A percentile compares a stretch with the other conserved stretches of the same genome.
phyloP scores from a whole-genome alignment of 164 flowering plant species.

The Magnolia sinica region DNA sequence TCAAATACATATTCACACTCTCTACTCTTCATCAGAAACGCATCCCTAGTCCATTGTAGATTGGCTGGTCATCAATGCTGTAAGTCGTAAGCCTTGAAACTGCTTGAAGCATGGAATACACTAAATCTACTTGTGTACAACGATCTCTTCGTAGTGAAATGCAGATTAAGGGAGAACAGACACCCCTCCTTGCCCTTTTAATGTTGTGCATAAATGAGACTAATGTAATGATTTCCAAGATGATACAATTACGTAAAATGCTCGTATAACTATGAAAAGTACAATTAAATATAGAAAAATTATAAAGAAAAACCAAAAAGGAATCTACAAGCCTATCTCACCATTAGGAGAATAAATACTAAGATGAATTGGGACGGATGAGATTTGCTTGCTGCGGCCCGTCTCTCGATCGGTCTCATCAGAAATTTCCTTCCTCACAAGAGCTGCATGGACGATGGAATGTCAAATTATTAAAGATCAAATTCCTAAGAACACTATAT shows the following conservation, averaged over 20 bases:
- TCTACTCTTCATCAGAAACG: too few relatives aligned
- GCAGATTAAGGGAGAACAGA: background rate
- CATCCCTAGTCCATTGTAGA: too few relatives aligned
- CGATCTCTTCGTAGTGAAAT: background rate
- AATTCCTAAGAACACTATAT: background rate
- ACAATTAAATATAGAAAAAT: too few relatives aligned
- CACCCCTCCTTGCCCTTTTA: background rate
- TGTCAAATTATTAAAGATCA: background rate
- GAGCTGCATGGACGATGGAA: constrained; percentile 44
- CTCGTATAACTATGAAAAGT: too few relatives aligned
- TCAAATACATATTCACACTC: too few relatives aligned
- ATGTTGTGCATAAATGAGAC: background rate
- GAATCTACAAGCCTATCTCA: constrained; percentile 18
- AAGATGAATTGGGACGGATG: constrained; percentile 91
- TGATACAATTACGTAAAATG: too few relatives aligned
- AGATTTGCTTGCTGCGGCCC: constrained; percentile 70
- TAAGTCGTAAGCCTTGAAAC: background rate
- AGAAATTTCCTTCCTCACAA: constrained; percentile 85
- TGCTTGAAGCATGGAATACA: background rate
- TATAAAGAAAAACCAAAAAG: too few relatives aligned
- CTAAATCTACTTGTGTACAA: background rate
- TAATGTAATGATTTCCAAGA: background rate
- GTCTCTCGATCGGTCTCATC: constrained; percentile 99
- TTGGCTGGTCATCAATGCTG: too few relatives aligned
- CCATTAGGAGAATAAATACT: constrained; percentile 93